Evolutionary conservation across 805 yeast species (phyloP).

Genomic region (Kockiozyma suomiensis): DNA sequence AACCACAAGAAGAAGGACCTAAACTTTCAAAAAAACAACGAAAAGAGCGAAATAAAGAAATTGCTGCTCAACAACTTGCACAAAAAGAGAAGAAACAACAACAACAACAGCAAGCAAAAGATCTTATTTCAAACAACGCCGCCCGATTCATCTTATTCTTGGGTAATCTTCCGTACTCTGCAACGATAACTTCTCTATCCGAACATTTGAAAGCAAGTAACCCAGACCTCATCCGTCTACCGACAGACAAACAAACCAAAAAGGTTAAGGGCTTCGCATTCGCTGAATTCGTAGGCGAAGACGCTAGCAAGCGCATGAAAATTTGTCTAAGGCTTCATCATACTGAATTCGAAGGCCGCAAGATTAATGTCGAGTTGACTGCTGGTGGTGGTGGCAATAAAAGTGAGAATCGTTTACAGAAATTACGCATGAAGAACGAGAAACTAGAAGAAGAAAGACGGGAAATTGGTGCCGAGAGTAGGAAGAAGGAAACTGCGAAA

Average conservation of each 20-base stretch:
- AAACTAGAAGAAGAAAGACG: conserved; percentile 71
- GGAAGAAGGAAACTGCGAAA: conserved; percentile 26
- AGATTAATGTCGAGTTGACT: conserved; percentile 92
- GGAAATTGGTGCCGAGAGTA: conserved; percentile 50
- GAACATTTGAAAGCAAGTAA: conserved; percentile 69
- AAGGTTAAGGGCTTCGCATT: conserved; percentile 81
- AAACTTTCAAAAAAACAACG: conserved; percentile 21
- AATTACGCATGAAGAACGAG: conserved; percentile 77
- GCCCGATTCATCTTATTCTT: conserved; percentile 71
- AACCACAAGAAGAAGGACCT: not conserved
- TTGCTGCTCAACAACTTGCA: not conserved
- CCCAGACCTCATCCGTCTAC: conserved; percentile 76
- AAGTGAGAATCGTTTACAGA: conserved; percentile 57
- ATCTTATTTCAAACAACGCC: conserved; percentile 5
- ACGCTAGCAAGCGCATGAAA: conserved; percentile 79
- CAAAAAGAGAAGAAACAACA: conserved; percentile 10
- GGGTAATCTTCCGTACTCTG: conserved; percentile 82
- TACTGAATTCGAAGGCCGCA: conserved; percentile 64
- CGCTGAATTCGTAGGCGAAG: conserved; percentile 72
- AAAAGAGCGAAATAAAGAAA: conserved; percentile 10
- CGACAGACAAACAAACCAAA: conserved; percentile 53
- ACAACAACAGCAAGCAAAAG: conserved; percentile 11
- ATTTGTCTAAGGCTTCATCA: conserved; percentile 84
- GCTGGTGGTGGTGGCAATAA: conserved; percentile 97
- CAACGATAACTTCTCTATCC: conserved; percentile 61